Base-by-base conservation (phyloP, 2,329 filamentous ascomycete species). In the Pyrenophora seminiperda region DNA sequence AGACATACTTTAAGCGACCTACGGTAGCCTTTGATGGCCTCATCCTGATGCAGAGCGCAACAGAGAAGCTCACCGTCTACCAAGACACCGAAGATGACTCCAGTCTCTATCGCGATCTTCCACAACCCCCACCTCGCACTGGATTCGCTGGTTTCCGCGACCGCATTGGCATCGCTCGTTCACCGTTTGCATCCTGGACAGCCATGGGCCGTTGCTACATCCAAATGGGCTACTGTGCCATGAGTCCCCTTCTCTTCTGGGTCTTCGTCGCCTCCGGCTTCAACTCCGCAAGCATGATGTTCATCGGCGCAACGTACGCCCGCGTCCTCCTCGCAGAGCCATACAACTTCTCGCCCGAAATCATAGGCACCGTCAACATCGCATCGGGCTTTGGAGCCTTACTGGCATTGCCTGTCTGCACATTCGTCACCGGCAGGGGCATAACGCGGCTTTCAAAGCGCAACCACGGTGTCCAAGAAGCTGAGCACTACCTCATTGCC, bases 1-100 rank as follows among this genome's bases (percentile, higher is more conserved):
- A 76, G 38, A 76, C 72, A 1, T 76, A 73, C 53, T 77, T 76
- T 60, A 65, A 73, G 41, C 68, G 75, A 1, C 75, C 75, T 0
- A 70, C 70, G 0, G 66, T 77, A 7, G 74, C 75, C 5, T 75
- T 75, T 32, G 68, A 76, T 50, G 75, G 75, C 2, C 70, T 71
- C 17, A 72, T 76, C 4, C 47, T 76, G 3, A 42, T 73, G 1
- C 74, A 76, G 50, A 68, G 61, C 11, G 68, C 67, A 2, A 71
- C 71, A 0, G 75, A 76, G 52, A 75, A 71, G 46, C 61, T 75
- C 10, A 68, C 62, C 5, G 65, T 76, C 19, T 76, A 73, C 56
- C 56, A 71, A 24, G 67, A 73, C 18, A 64, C 62, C 52, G 66
- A 70, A 2, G 50, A 56, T 2, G 59, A 67, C 9, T 65, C 65